phyloP scores from a whole-genome alignment of 768 basidiomycete species.

The Candolleomyces aberdarensis region DNA sequence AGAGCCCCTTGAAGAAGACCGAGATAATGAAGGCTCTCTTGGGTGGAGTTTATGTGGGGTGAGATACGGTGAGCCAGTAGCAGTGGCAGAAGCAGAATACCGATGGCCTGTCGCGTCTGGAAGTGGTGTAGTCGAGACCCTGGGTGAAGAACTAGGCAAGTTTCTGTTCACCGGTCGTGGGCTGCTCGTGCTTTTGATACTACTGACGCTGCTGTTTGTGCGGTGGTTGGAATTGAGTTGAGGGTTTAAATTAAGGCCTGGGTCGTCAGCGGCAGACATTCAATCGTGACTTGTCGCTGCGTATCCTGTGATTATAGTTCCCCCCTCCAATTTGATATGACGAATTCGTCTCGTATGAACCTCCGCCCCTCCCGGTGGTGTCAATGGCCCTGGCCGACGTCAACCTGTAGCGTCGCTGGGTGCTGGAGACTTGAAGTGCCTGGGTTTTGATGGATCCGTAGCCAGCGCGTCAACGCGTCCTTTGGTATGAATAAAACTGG shows the following conservation, averaged over 20 bases:
- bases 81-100: neutral
- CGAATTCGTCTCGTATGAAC: too few species aligned
- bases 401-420: neutral
- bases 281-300: neutral
- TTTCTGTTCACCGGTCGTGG: neutral
- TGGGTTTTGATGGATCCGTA: neutral
- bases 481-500: neutral
- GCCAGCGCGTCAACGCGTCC: neutral
- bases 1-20: slow-evolving; percentile 43
- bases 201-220: neutral
- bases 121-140: neutral
- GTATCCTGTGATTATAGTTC: too few species aligned
- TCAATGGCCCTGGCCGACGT: neutral
- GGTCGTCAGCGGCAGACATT: neutral
- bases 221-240: neutral
- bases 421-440: too few species aligned
- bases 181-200: neutral
- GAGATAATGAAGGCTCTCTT: slow-evolving; percentile 34
- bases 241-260: neutral
- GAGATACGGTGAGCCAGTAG: neutral
- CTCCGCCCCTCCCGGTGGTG: too few species aligned
- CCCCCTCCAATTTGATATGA: too few species aligned
- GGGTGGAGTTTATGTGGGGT: neutral
- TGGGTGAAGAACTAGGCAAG: neutral
- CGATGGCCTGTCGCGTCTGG: neutral